phyloP scores from a whole-genome alignment of 2,329 filamentous ascomycete genomes.

The Botryosphaeria agaves region DNA sequence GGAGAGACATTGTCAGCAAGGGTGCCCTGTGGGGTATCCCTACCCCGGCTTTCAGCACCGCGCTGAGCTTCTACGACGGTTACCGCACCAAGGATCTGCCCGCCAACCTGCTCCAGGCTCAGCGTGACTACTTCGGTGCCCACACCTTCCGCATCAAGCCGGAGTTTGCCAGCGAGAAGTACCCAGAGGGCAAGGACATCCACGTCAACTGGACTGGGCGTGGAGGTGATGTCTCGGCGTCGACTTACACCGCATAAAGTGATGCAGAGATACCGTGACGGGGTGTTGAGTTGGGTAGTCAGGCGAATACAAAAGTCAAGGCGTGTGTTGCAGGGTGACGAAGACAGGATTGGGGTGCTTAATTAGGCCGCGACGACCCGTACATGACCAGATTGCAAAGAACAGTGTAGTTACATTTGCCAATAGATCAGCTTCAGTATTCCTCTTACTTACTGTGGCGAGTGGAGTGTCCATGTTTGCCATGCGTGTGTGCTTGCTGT shows the following conservation, averaged over 20 bases:
- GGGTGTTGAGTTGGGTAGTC: too few species aligned
- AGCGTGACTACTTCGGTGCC: slow-evolving; percentile 95
- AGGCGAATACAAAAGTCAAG: too few species aligned
- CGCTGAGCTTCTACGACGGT: slow-evolving; percentile 95
- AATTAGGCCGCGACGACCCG: too few species aligned
- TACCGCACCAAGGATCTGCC: slow-evolving; percentile 95
- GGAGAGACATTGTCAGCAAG: slow-evolving; percentile 85
- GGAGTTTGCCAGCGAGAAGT: slow-evolving; percentile 38
- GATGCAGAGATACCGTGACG: not conserved
- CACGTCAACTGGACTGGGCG: slow-evolving; percentile 99
- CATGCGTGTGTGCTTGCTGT: too few species aligned
- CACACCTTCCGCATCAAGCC: slow-evolving; percentile 38
- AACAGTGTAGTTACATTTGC: too few species aligned
- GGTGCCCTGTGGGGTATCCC: slow-evolving; percentile 88
- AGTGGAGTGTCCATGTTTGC: too few species aligned
- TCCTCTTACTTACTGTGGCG: too few species aligned
- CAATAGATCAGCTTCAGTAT: too few species aligned
- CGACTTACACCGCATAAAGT: slow-evolving; percentile 85
- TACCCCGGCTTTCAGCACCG: slow-evolving; percentile 90
- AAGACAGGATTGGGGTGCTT: too few species aligned
- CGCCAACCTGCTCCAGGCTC: slow-evolving; percentile 94
- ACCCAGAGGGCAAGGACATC: slow-evolving; percentile 71
- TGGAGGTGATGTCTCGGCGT: slow-evolving; percentile 92
- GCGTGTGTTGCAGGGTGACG: too few species aligned
- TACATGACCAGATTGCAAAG: too few species aligned